Base-by-base conservation (phyloP, 164 flowering plant genomes). In the Tetracentron sinense region DNA sequence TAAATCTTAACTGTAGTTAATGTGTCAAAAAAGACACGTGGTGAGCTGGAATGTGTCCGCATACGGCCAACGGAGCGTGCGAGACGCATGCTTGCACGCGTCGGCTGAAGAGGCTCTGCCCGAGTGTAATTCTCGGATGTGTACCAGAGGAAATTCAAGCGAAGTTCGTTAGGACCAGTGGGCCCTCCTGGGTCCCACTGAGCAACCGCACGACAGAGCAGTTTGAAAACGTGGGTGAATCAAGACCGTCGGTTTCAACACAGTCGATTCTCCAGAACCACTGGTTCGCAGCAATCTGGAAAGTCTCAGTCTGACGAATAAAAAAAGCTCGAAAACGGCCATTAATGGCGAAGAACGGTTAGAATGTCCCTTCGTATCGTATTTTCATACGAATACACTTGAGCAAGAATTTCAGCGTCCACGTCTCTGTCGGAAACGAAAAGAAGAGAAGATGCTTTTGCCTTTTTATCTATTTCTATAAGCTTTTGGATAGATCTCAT, bases 311-410 rank as follows among this genome's bases (percentile, higher is more conserved):
- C 2, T 26, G 26, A 46, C 16, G 16, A 21, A n/a, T n/a, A 26
- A 23, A 7, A 33, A 4, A 33, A 35, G 49, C 48, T 44, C 15
- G 52, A 15, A 59, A 54, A 29, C 65, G 15, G 54, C 64, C 64
- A 67, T 67, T 60, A 60, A 67, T 61, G 64, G 59, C 63, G 62
- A 49, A 42, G 44, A 38, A 42, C 58, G 35, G 63, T 58, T 66
- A 64, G 48, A 35, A 38, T 26, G 25, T 27, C n/a, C 15, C n/a
- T 58, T 46, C 16, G 35, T 58, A 4, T 54, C 20, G 51, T 54
- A 10, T 31, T 20, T 14, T 26, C 48, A 35, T 21, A 11, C 42
- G 42, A 27, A 42, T 55, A 31, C 20, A 26, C 63, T 12, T 65
- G 51, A 17, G 56, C 48, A 50, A 49, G 50, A 49, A 52, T 58